These are phyloP conservation scores for Eucalyptus fibrosa DNA, from an alignment of 345 rosid species.

Conservation along the genomic window DNA sequence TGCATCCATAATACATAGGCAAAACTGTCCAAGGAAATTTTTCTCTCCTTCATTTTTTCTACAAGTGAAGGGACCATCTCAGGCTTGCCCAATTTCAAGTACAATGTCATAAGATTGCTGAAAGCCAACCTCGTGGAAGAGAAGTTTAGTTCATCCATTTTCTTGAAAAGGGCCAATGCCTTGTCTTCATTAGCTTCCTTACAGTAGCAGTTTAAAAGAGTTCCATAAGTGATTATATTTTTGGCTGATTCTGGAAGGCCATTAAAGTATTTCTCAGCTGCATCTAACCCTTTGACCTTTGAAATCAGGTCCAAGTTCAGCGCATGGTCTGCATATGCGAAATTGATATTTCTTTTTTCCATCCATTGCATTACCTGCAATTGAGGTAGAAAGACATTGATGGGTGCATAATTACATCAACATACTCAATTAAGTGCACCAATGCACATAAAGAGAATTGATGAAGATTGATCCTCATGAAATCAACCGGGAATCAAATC, in stretches of 20 bases:
- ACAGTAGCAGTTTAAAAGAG: slow-evolving; percentile 63
- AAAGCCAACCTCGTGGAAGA: slow-evolving; percentile 25
- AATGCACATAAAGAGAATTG: neutral
- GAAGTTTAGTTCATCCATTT: slow-evolving; percentile 35
- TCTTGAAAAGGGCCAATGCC: slow-evolving; percentile 37
- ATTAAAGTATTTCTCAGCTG: slow-evolving; percentile 46
- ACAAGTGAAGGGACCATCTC: slow-evolving; percentile 41
- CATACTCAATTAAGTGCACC: neutral
- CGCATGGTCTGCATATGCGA: slow-evolving; percentile 28
- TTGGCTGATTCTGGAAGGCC: slow-evolving; percentile 17
- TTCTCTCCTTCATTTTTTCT: slow-evolving; percentile 40
- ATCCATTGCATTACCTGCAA: slow-evolving; percentile 71
- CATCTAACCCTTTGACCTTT: slow-evolving; percentile 40
- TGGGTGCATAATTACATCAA: neutral
- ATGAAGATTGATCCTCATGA: neutral
- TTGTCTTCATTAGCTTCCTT: slow-evolving; percentile 26
- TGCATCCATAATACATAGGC: slow-evolving; percentile 47
- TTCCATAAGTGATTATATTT: slow-evolving; percentile 25
- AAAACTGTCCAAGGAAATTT: slow-evolving; percentile 6
- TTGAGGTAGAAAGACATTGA: neutral
- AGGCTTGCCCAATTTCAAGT: slow-evolving; percentile 37
- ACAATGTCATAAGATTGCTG: slow-evolving; percentile 42
- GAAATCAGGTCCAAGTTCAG: slow-evolving; percentile 50
- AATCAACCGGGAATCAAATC: neutral
- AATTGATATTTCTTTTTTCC: slow-evolving; percentile 45